Evolutionary conservation across 345 rosid species (phyloP).

Genomic region (Eucalyptus microcorys): DNA sequence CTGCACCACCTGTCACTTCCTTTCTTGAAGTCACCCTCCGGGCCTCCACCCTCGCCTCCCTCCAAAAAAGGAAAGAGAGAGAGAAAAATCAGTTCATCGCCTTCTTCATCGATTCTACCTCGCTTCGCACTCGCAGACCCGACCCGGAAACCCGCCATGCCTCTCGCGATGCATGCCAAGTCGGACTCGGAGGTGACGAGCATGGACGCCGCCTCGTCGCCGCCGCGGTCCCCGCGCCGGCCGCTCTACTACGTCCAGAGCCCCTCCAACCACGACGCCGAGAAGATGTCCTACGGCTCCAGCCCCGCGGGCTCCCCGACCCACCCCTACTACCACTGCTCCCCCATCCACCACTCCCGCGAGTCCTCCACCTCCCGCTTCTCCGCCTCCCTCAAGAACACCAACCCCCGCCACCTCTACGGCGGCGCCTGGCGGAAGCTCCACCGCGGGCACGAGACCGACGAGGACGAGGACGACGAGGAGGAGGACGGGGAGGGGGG

Average conservation of each 20-base stretch:
- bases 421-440: constrained; percentile 40
- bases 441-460: constrained; percentile 12
- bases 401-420: constrained; percentile 14
- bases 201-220: constrained; percentile 49
- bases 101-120: not conserved
- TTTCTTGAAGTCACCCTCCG: not conserved
- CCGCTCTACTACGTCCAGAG: constrained; percentile 89
- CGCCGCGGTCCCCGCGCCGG: constrained; percentile 50
- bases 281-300: constrained; percentile 93
- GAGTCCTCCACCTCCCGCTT: constrained; percentile 90
- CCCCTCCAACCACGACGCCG: constrained; percentile 89
- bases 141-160: not conserved
- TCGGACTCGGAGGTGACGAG: constrained; percentile 92
- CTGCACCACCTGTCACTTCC: not conserved
- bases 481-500: constrained; percentile 21
- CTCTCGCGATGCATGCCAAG: constrained; percentile 61
- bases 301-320: constrained; percentile 65
- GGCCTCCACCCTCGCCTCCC: not conserved
- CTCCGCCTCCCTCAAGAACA: constrained; percentile 64
- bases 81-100: not conserved
- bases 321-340: constrained; percentile 63
- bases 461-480: constrained; percentile 1
- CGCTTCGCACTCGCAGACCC: not conserved
- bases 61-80: not conserved
- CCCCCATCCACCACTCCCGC: constrained; percentile 92